phyloP scores from a whole-genome alignment of 164 flowering plant genomes.

The Tetracentron sinense region DNA sequence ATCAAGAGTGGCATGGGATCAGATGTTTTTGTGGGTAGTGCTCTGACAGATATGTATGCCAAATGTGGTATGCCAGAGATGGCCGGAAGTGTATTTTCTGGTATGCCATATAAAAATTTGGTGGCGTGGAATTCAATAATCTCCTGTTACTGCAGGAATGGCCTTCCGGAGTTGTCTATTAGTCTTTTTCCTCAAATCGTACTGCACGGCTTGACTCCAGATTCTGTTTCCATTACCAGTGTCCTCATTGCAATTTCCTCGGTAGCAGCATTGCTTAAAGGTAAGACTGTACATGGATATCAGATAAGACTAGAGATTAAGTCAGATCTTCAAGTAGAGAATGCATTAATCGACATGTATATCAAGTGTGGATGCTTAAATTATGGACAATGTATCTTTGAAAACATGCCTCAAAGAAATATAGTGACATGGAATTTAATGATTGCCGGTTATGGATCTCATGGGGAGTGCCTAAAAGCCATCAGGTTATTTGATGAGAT shows the following conservation, averaged over 20 bases:
- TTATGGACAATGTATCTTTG: slow-evolving; percentile 33
- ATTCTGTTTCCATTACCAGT: slow-evolving; percentile 42
- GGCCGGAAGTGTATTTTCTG: slow-evolving; percentile 36
- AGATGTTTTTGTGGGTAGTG: slow-evolving; percentile 45
- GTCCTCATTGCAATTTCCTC: slow-evolving; percentile 45
- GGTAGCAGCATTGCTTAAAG: slow-evolving; percentile 39
- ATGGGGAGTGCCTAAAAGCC: too few relatives aligned
- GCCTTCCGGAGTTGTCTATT: slow-evolving; percentile 38
- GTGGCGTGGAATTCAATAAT: slow-evolving; percentile 61
- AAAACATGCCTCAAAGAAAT: slow-evolving; percentile 29
- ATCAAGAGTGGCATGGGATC: slow-evolving; percentile 33
- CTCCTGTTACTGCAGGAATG: slow-evolving; percentile 38
- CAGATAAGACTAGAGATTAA: slow-evolving; percentile 31
- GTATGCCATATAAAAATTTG: slow-evolving; percentile 38
- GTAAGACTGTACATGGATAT: slow-evolving; percentile 48
- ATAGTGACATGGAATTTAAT: slow-evolving; percentile 56
- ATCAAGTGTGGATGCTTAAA: slow-evolving; percentile 48
- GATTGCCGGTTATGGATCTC: slow-evolving; percentile 64
- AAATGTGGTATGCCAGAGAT: slow-evolving; percentile 35
- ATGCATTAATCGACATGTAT: slow-evolving; percentile 55
- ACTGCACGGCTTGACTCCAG: slow-evolving; percentile 33
- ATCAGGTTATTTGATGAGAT: slow-evolving; percentile 37
- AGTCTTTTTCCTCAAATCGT: slow-evolving; percentile 35
- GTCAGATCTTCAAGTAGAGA: slow-evolving; percentile 41
- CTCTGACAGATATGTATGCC: slow-evolving; percentile 52